A percentile compares a stretch with the other conserved stretches of the same genome.
phyloP scores from a whole-genome alignment of 345 rosid species.

The Populus deltoides region DNA sequence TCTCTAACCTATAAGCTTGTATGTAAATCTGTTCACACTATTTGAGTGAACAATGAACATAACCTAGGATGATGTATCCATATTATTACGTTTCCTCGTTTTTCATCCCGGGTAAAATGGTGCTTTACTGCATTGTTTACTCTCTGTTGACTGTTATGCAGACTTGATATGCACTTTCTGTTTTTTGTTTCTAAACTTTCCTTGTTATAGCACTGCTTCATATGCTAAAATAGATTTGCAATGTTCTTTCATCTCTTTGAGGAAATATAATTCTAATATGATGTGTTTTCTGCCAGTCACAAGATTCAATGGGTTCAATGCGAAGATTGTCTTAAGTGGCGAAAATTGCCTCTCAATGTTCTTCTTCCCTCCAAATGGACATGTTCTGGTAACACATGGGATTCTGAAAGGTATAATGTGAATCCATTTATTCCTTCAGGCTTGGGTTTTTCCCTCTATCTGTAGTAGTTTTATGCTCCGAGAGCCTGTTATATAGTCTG shows the following conservation, averaged over 20 bases:
- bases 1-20: no score
- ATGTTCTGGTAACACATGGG: slow-evolving; percentile 62
- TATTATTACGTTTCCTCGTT: no score
- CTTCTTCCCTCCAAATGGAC: slow-evolving; percentile 73
- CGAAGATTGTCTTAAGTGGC: slow-evolving; percentile 75
- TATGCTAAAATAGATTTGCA: neutral
- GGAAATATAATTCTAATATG: neutral
- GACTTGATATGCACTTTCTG: neutral
- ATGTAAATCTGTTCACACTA: no score
- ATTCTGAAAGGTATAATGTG: slow-evolving; percentile 54
- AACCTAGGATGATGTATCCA: no score
- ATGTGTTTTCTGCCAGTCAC: slow-evolving; percentile 35
- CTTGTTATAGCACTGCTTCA: neutral
- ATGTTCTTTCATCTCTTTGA: neutral
- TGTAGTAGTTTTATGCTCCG: no score
- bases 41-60: no score
- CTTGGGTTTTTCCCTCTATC: neutral
- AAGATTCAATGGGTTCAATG: slow-evolving; percentile 74
- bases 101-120: no score
- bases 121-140: no score
- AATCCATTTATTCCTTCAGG: neutral
- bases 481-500: neutral
- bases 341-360: slow-evolving; percentile 56
- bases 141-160: neutral
- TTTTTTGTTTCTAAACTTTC: neutral